phyloP scores from a whole-genome alignment of 2,329 filamentous ascomycete species.

The Paraconiothyrium sp. region DNA sequence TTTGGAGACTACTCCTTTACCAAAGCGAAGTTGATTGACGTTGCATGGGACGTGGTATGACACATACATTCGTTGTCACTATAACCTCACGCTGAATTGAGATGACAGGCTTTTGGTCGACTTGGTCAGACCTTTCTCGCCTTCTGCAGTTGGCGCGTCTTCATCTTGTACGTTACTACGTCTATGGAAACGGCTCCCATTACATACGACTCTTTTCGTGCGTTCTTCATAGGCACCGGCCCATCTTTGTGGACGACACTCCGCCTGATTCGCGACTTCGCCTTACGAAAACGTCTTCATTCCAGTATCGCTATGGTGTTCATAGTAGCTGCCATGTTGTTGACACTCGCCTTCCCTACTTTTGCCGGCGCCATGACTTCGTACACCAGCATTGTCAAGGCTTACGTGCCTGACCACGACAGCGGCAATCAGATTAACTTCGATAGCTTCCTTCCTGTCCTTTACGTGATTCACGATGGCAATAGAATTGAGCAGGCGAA shows the following conservation, averaged over 20 bases:
- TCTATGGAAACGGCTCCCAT: slow-evolving; percentile 32
- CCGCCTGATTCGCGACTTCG: slow-evolving; percentile 19
- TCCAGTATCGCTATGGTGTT: slow-evolving; percentile 32
- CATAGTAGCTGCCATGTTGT: slow-evolving; percentile 29
- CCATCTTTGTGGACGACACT: slow-evolving; percentile 12
- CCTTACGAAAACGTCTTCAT: slow-evolving; percentile 18
- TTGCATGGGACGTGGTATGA: slow-evolving; percentile 35
- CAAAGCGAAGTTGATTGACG: slow-evolving; percentile 31
- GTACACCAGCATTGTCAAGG: slow-evolving; percentile 22
- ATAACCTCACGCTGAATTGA: not conserved
- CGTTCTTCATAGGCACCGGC: slow-evolving; percentile 25
- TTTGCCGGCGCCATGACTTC: slow-evolving; percentile 33
- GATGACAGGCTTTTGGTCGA: slow-evolving; percentile 6
- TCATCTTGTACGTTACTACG: slow-evolving; percentile 29
- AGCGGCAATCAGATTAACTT: slow-evolving; percentile 21
- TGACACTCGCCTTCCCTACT: slow-evolving; percentile 29
- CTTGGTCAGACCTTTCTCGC: slow-evolving; percentile 29
- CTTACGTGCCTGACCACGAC: slow-evolving; percentile 20
- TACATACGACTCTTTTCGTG: slow-evolving; percentile 29
- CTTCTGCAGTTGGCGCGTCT: slow-evolving; percentile 27
- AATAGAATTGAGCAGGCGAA: slow-evolving; percentile 16
- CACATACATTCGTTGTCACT: not conserved
- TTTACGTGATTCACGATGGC: slow-evolving; percentile 30
- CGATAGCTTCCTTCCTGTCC: slow-evolving; percentile 14
- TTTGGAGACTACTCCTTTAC: slow-evolving; percentile 20